Conservation (phyloP, 2,329 filamentous ascomycete genomes). For the Cercospora beticola region DNA sequence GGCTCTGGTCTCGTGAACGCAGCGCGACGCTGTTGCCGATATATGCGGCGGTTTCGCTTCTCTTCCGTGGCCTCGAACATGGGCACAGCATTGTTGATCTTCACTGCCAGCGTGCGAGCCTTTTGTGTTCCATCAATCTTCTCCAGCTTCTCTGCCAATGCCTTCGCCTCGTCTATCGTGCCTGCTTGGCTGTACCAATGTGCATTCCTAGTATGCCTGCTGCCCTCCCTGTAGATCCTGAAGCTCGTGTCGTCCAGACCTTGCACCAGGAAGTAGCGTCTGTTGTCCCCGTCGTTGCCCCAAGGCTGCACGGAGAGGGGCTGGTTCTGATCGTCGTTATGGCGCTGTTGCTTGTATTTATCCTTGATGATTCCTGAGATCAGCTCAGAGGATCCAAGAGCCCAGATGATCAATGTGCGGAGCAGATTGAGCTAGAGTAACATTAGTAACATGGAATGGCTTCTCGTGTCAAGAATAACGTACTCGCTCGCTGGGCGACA, state of each 20-base stretch:
- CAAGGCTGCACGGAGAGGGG: conserved; percentile 86
- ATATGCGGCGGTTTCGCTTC: conserved; percentile 93
- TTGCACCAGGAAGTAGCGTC: conserved; percentile 90
- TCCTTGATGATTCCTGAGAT: conserved; percentile 80
- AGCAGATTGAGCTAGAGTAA: conserved; percentile 73
- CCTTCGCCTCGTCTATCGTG: conserved; percentile 79
- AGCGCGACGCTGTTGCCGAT: conserved; percentile 80
- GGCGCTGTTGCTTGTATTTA: conserved; percentile 82
- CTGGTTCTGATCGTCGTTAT: conserved; percentile 76
- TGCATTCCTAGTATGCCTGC: conserved; percentile 66
- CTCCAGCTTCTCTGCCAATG: conserved; percentile 72
- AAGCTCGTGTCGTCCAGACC: conserved; percentile 93
- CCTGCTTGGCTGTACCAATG: conserved; percentile 95
- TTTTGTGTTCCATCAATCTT: conserved; percentile 76
- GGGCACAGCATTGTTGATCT: conserved; percentile 76
- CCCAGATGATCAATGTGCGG: conserved; percentile 81
- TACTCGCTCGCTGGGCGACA: conserved; percentile 81
- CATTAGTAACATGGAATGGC: background rate
- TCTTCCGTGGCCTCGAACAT: conserved; percentile 93
- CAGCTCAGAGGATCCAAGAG: conserved; percentile 80
- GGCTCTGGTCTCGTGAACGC: conserved; percentile 84
- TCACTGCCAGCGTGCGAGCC: conserved; percentile 73
- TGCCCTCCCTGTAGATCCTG: conserved; percentile 89
- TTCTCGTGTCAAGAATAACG: conserved; percentile 24
- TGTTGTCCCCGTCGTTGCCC: conserved; percentile 85